Evolutionary conservation across 2,329 filamentous ascomycete genomes (phyloP).

Genomic region (Claviceps lovelessii): DNA sequence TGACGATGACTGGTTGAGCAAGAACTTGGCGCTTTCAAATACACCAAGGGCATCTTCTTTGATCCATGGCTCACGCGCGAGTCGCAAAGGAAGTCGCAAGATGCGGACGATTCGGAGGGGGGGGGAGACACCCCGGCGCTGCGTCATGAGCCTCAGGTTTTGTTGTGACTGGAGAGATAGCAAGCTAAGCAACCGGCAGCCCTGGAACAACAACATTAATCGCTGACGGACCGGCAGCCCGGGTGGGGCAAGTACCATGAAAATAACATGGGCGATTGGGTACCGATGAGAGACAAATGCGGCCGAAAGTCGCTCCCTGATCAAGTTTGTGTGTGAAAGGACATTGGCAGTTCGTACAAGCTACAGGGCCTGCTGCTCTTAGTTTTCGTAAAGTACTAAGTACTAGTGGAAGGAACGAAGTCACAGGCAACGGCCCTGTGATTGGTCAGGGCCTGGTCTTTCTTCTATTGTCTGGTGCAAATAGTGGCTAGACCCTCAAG

Average conservation of each 20-base stretch:
- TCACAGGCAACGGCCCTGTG: background rate
- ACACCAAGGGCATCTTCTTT: background rate
- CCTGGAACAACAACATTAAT: background rate
- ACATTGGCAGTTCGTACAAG: background rate
- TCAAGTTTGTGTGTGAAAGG: background rate
- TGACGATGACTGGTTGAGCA: background rate
- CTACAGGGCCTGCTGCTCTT: background rate
- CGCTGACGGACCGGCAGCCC: background rate
- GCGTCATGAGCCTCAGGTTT: slow-evolving; percentile 3
- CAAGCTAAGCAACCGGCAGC: background rate
- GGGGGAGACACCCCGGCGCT: background rate
- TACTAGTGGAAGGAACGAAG: background rate
- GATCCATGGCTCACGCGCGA: background rate
- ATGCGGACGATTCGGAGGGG: background rate
- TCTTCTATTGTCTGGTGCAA: background rate
- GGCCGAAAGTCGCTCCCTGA: background rate
- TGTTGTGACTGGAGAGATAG: background rate
- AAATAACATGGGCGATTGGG: background rate
- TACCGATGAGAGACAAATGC: background rate
- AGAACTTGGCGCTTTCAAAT: background rate
- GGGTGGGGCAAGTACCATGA: background rate
- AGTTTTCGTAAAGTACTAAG: background rate
- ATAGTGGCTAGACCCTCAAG: background rate
- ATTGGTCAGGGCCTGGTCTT: background rate
- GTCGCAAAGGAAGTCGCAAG: background rate